phyloP scores from a whole-genome alignment of 106 monocot species.

The Allium cepa region DNA sequence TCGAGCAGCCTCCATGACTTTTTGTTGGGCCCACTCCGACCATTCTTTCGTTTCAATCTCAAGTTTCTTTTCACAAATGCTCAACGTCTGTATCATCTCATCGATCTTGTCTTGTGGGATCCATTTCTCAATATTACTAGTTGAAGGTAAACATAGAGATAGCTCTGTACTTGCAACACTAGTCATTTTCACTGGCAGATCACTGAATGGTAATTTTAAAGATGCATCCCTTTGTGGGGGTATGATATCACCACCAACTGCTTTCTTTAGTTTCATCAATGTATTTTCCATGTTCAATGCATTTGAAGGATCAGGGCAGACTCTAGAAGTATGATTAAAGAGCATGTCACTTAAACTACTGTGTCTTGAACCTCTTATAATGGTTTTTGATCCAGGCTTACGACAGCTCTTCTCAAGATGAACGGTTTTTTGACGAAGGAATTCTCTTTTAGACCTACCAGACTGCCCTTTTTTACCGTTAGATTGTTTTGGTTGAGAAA shows the following conservation, averaged over 20 bases:
- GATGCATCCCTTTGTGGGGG: too few species aligned
- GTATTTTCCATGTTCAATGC: slow-evolving; percentile 32
- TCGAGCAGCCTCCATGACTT: slow-evolving; percentile 74
- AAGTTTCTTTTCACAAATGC: slow-evolving; percentile 38
- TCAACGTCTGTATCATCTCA: slow-evolving; percentile 46
- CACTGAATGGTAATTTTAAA: too few species aligned
- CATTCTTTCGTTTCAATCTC: slow-evolving; percentile 67
- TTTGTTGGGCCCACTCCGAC: slow-evolving; percentile 83
- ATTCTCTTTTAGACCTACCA: slow-evolving; percentile 58
- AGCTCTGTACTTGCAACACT: slow-evolving; percentile 61
- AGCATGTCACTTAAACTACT: slow-evolving; percentile 27
- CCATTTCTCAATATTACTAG: slow-evolving; percentile 18
- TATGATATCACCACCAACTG: background rate
- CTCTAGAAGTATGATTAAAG: slow-evolving; percentile 39
- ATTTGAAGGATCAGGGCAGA: slow-evolving; percentile 22
- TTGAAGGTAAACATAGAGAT: slow-evolving; percentile 49
- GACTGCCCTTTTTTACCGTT: slow-evolving; percentile 36
- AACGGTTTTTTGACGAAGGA: slow-evolving; percentile 38
- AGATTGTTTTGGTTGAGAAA: slow-evolving; percentile 16
- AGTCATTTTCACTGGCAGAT: too few species aligned
- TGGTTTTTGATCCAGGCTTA: slow-evolving; percentile 57
- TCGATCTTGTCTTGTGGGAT: slow-evolving; percentile 52
- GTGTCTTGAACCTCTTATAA: slow-evolving; percentile 40
- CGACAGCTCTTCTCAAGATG: slow-evolving; percentile 68
- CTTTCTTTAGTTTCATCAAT: slow-evolving; percentile 29